Conservation (phyloP, 2,329 filamentous ascomycete species). For the Claviceps capensis region DNA sequence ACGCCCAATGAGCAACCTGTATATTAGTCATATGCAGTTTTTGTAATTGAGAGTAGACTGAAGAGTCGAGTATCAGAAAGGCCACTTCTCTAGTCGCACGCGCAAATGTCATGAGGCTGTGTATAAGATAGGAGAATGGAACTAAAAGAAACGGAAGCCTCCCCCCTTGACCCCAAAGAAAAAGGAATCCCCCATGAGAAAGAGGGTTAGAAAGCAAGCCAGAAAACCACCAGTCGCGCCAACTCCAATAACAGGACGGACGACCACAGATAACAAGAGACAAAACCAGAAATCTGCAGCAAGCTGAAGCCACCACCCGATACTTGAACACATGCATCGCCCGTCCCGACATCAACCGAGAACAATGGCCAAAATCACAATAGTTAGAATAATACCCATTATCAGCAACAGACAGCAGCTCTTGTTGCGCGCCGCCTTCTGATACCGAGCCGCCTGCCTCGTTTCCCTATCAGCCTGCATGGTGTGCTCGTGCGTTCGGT, state of each 20-base stretch:
- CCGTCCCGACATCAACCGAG: slow-evolving; percentile 41
- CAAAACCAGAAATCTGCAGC: background rate
- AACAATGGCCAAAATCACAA: slow-evolving; percentile 77
- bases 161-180: background rate
- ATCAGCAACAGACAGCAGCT: slow-evolving; percentile 86
- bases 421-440: slow-evolving; percentile 91
- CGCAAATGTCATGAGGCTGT: slow-evolving; percentile 4
- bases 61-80: slow-evolving; percentile 7
- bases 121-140: background rate
- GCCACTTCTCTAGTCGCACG: slow-evolving; percentile 6
- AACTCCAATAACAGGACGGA: background rate
- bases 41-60: background rate
- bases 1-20: too few species aligned
- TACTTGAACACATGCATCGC: background rate
- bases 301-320: background rate
- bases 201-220: background rate
- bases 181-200: background rate
- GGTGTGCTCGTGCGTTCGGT: slow-evolving; percentile 69
- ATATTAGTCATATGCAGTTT: too few species aligned
- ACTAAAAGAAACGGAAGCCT: background rate
- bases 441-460: slow-evolving; percentile 74
- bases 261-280: background rate
- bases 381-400: slow-evolving; percentile 73
- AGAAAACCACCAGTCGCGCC: slow-evolving; percentile 4
- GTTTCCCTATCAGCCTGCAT: slow-evolving; percentile 76